Percentiles rank a stretch among this genome's conserved stretches.
Conservation (phyloP, 2,329 filamentous ascomycete genomes). For the Clathrospora elynae region DNA sequence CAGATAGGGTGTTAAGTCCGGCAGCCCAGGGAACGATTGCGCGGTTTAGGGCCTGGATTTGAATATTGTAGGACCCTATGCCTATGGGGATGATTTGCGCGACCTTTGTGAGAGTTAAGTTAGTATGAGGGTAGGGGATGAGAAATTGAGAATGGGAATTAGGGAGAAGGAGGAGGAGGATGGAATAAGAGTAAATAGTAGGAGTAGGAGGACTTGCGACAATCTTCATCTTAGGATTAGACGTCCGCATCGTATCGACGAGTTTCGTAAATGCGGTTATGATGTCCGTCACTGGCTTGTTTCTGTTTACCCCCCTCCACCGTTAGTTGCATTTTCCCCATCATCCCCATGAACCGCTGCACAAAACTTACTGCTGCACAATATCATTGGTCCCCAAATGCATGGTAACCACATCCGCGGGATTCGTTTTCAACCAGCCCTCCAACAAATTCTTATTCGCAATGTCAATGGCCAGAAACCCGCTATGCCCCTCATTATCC, state of each 20-base stretch:
- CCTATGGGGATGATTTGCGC: slow-evolving; percentile 51
- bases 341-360: neutral
- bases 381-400: slow-evolving; percentile 55
- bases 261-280: slow-evolving; percentile 51
- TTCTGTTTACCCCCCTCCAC: neutral
- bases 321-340: neutral
- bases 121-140: too few species aligned
- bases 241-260: slow-evolving; percentile 42
- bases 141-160: too few species aligned
- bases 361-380: slow-evolving; percentile 40
- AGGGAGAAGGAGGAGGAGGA: neutral
- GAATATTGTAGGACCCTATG: slow-evolving; percentile 42
- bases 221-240: slow-evolving; percentile 52
- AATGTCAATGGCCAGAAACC: slow-evolving; percentile 53
- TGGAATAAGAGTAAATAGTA: too few species aligned
- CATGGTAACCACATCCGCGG: slow-evolving; percentile 55
- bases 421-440: slow-evolving; percentile 52
- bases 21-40: slow-evolving; percentile 50
- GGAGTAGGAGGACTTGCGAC: too few species aligned
- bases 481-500: slow-evolving; percentile 54
- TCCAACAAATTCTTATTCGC: slow-evolving; percentile 52
- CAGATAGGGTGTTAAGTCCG: slow-evolving; percentile 50
- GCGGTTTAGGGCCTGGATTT: slow-evolving; percentile 48
- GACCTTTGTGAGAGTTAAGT: slow-evolving; percentile 33
- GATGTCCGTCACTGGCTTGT: slow-evolving; percentile 45